Percentiles rank a stretch among this genome's conserved stretches.
Conservation (phyloP, 1,139 yeast genomes). For the Zygotorulaspora mrakii region DNA sequence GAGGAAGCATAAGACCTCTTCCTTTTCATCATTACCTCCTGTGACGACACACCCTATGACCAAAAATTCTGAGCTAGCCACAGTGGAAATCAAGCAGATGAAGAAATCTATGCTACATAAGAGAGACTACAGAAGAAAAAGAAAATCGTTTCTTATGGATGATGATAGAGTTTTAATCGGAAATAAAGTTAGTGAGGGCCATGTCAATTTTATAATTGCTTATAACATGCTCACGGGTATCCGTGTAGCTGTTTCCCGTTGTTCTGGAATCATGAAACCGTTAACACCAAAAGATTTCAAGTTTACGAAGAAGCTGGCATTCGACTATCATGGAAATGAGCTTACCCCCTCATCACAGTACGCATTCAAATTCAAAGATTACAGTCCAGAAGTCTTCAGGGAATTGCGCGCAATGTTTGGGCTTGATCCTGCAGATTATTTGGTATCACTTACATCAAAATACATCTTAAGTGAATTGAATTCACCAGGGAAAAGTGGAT, state of each 20-base stretch:
- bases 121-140: slow-evolving; percentile 36
- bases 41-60: slow-evolving; percentile 8
- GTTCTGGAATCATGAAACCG: slow-evolving; percentile 80
- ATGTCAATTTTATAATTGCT: slow-evolving; percentile 88
- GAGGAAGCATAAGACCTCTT: slow-evolving; percentile 10
- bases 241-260: slow-evolving; percentile 87
- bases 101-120: slow-evolving; percentile 30
- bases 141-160: slow-evolving; percentile 44
- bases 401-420: slow-evolving; percentile 77
- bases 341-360: slow-evolving; percentile 83
- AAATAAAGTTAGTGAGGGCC: slow-evolving; percentile 85
- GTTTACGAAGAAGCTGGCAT: slow-evolving; percentile 71
- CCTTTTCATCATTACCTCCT: slow-evolving; percentile 18
- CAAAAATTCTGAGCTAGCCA: slow-evolving; percentile 33
- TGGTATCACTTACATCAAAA: slow-evolving; percentile 87
- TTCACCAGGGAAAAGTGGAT: slow-evolving; percentile 96
- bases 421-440: slow-evolving; percentile 92
- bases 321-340: slow-evolving; percentile 84
- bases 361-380: slow-evolving; percentile 95
- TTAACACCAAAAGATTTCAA: slow-evolving; percentile 67
- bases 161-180: slow-evolving; percentile 66
- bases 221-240: slow-evolving; percentile 97
- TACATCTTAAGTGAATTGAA: slow-evolving; percentile 89
- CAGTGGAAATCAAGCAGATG: slow-evolving; percentile 35
- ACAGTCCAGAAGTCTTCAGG: slow-evolving; percentile 90